Evolutionary conservation across 148 eudicot species (phyloP).

Genomic region (Cornus florida): DNA sequence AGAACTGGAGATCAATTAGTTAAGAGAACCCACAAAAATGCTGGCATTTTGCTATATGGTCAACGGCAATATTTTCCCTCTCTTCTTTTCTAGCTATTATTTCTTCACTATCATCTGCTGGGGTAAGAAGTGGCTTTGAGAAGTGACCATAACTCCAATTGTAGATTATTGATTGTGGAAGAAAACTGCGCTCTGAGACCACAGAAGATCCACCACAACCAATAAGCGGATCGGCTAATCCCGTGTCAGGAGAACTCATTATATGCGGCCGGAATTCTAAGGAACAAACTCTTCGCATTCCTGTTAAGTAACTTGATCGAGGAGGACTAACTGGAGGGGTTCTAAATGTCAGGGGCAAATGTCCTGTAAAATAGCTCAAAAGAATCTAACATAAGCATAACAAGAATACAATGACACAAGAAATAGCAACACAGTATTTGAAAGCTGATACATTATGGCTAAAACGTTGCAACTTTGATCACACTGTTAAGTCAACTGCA

Average conservation of each 20-base stretch:
- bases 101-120: conserved; percentile 81
- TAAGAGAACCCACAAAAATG: conserved; percentile 59
- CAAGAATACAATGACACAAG: background rate
- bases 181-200: conserved; percentile 76
- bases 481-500: background rate
- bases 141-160: conserved; percentile 96
- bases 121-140: conserved; percentile 86
- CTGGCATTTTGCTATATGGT: conserved; percentile 81
- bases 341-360: conserved; percentile 77
- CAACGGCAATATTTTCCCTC: conserved; percentile 73
- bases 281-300: conserved; percentile 90
- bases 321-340: conserved; percentile 99
- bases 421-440: background rate
- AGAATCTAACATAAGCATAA: background rate
- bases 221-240: conserved; percentile 87
- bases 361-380: conserved; percentile 49
- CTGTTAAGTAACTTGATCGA: conserved; percentile 67
- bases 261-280: conserved; percentile 86
- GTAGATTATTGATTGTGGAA: conserved; percentile 89
- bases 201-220: conserved; percentile 61
- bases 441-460: background rate
- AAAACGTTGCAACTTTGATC: background rate
- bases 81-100: conserved; percentile 64
- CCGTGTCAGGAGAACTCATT: conserved; percentile 75
- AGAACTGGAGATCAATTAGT: background rate